Conservation (phyloP, 371 early-diverging fungal genomes). For the Syncephalis fuscata region DNA sequence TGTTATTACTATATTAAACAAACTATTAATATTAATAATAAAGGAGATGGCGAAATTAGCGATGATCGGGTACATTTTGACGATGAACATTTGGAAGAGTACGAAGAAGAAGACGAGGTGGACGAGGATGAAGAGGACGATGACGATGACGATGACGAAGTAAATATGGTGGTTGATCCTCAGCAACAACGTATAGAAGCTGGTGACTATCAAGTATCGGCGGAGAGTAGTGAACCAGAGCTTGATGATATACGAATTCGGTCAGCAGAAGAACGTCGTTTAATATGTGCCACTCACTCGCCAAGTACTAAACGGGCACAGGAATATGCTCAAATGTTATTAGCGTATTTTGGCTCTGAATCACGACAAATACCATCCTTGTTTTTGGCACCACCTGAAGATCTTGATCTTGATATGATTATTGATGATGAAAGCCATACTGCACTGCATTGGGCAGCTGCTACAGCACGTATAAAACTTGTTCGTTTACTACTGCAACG, state of each 20-base stretch:
- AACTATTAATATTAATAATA: conserved; percentile 11
- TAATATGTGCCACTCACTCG: too few species aligned
- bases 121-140: conserved; percentile 12
- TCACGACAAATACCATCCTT: too few species aligned
- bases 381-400: conserved; percentile 16
- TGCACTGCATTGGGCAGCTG: conserved; percentile 90
- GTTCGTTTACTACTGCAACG: conserved; percentile 53
- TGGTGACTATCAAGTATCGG: too few species aligned
- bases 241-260: too few species aligned
- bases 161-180: background rate
- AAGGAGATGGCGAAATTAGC: conserved; percentile 10
- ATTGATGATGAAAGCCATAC: conserved; percentile 93
- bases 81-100: conserved; percentile 9
- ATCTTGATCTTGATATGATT: conserved; percentile 63
- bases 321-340: too few species aligned
- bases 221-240: too few species aligned
- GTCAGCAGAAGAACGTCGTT: too few species aligned
- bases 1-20: conserved; percentile 14
- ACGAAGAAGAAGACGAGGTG: conserved; percentile 8
- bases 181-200: background rate
- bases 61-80: conserved; percentile 9
- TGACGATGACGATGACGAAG: background rate
- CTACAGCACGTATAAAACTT: conserved; percentile 64
- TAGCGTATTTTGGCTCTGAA: too few species aligned
- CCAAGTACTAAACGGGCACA: too few species aligned